Base-by-base conservation (phyloP, 306 rosid genomes). In the Cucurbita pepo region DNA sequence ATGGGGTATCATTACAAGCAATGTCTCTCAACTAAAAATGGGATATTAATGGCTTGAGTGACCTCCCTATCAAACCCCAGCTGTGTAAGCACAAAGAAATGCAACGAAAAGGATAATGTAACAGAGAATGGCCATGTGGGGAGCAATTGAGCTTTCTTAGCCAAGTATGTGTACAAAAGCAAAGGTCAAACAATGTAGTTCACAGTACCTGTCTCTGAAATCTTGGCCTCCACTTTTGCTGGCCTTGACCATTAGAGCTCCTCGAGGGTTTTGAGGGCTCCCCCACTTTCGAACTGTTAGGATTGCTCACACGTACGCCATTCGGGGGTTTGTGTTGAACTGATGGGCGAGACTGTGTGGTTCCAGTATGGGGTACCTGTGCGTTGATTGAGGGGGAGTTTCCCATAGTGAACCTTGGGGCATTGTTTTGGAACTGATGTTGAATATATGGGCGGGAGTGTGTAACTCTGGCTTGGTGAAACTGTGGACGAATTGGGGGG, bases 161-260 rank as follows among this genome's bases (percentile, higher is more conserved):
- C 72, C 56, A 67, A 66, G 9, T 45, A 19, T 50, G 40, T 22
- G 40, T 13, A 19, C 51, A 22, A 66, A 21, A 66, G 72, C 56
- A 34, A 69, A 69, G 25, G 44, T 48, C 37, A 36, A 38, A n/a
- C 44, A 52, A n/a, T 36, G 11, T n/a, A 51, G 36, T 38, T 41
- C 80, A 63, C 45, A 44, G 19, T 54, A 58, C 56, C 69, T 19
- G 43, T 51, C 40, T 21, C 45, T 58, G 66, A 16, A 82, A 71
- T 85, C 74, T 81, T 37, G 74, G 88, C 72, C 83, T 89, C 96
- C 96, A 83, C 4, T 45, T 37, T 60, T 81, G 86, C 78, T 74
- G 92, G 40, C 71, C 63, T 78, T 79, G 86, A 60, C 43, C 54
- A 15, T 22, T 47, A 59, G 22, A 48, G n/a, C 51, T 62, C 83